These are phyloP conservation scores for Hypoxylon sp. DNA, from an alignment of 2,329 filamentous ascomycete species.

Conservation along the genomic window DNA sequence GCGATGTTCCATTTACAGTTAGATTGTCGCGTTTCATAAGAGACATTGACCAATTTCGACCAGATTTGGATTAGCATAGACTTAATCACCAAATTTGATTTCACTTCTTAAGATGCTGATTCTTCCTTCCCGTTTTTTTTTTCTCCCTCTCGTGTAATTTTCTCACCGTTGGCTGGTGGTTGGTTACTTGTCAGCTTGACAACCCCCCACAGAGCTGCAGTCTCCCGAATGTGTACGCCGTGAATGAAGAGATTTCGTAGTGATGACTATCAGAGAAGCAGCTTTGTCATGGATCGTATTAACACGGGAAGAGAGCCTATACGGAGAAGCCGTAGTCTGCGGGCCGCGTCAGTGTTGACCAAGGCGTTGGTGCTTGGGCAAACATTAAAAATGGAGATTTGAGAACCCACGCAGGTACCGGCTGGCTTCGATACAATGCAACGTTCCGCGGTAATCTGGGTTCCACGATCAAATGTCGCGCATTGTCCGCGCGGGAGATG, in stretches of 20 bases:
- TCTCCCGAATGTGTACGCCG: neutral
- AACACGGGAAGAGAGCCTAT: neutral
- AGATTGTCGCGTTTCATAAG: constrained; percentile 26
- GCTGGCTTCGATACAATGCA: constrained; percentile 5
- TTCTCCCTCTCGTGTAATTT: neutral
- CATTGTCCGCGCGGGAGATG: neutral
- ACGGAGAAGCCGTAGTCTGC: constrained; percentile 12
- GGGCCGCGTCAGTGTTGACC: neutral
- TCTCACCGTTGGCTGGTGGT: neutral
- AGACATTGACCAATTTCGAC: constrained; percentile 25
- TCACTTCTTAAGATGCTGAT: neutral
- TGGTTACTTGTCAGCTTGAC: neutral
- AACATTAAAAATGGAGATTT: neutral
- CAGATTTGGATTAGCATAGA: constrained; percentile 26
- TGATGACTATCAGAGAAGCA: neutral
- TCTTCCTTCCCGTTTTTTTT: neutral
- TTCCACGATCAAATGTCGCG: constrained; percentile 1
- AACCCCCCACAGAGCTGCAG: constrained; percentile 2
- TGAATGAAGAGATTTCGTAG: neutral
- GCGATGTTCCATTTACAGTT: constrained; percentile 9
- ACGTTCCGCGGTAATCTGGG: constrained; percentile 1
- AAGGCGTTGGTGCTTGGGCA: neutral
- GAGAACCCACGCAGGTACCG: neutral
- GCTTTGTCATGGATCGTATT: neutral
- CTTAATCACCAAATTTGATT: constrained; percentile 22